Evolutionary conservation across 2,329 filamentous ascomycete species (phyloP).

Genomic region (Penicillium sp.): DNA sequence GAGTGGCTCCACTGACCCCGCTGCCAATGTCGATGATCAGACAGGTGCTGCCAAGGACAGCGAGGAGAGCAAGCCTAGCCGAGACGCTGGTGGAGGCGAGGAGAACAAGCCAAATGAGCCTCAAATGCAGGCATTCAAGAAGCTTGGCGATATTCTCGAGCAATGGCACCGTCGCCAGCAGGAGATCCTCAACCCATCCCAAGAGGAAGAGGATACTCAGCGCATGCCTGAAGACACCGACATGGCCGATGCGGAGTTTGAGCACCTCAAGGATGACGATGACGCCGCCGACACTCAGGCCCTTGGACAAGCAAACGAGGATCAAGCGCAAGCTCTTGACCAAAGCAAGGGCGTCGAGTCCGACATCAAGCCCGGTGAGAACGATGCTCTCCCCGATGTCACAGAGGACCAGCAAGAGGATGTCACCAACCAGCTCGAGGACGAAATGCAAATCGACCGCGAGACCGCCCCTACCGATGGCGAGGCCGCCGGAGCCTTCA

Average conservation of each 20-base stretch:
- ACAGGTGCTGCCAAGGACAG: slow-evolving; percentile 44
- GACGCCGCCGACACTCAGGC: slow-evolving; percentile 85
- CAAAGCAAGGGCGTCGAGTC: slow-evolving; percentile 84
- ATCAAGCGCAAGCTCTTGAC: slow-evolving; percentile 82
- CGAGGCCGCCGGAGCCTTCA: slow-evolving; percentile 52
- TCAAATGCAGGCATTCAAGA: slow-evolving; percentile 78
- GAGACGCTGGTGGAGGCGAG: slow-evolving; percentile 40
- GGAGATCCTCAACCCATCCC: slow-evolving; percentile 69
- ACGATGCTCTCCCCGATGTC: slow-evolving; percentile 59
- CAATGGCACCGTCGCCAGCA: slow-evolving; percentile 87
- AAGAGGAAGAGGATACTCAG: slow-evolving; percentile 56
- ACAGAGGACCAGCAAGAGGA: slow-evolving; percentile 41
- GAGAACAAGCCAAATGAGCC: slow-evolving; percentile 40
- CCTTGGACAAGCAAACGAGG: slow-evolving; percentile 82
- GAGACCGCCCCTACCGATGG: slow-evolving; percentile 38
- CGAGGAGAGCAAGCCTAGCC: slow-evolving; percentile 40
- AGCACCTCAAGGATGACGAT: slow-evolving; percentile 86
- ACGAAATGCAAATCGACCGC: slow-evolving; percentile 46
- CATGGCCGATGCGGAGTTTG: slow-evolving; percentile 80
- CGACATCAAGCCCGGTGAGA: slow-evolving; percentile 58
- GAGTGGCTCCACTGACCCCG: slow-evolving; percentile 47
- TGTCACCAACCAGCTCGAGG: slow-evolving; percentile 51
- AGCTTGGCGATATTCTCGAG: slow-evolving; percentile 89
- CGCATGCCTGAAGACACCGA: slow-evolving; percentile 65
- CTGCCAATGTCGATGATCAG: slow-evolving; percentile 50